These are phyloP conservation scores for Hypoxylon sp. DNA, from an alignment of 2,329 filamentous ascomycete genomes.

Conservation along the genomic window DNA sequence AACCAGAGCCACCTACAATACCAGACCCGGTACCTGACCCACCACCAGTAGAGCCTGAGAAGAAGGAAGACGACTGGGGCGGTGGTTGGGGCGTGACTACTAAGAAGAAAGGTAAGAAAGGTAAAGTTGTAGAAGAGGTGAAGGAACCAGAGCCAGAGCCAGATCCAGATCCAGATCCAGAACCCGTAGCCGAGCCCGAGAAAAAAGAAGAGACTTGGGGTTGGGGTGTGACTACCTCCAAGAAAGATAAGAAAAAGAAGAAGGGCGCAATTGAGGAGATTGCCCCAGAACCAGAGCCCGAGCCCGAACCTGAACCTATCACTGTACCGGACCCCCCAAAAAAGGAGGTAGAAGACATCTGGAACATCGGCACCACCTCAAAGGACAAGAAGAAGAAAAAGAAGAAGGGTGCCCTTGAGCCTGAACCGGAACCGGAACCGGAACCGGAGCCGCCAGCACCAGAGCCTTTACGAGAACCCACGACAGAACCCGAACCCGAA, in stretches of 20 bases:
- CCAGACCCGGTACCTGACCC: slow-evolving; percentile 26
- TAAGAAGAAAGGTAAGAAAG: slow-evolving; percentile 55
- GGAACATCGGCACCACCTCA: slow-evolving; percentile 43
- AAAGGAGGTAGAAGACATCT: slow-evolving; percentile 46
- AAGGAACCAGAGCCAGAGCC: slow-evolving; percentile 22
- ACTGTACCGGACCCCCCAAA: slow-evolving; percentile 24
- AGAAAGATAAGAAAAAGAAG: slow-evolving; percentile 53
- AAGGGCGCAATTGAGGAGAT: slow-evolving; percentile 42
- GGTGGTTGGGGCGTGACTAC: slow-evolving; percentile 26
- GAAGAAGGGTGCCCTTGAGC: slow-evolving; percentile 48
- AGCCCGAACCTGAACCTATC: slow-evolving; percentile 46
- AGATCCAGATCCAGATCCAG: slow-evolving; percentile 52
- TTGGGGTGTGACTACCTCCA: slow-evolving; percentile 33
- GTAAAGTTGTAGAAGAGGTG: slow-evolving; percentile 47
- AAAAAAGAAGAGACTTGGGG: slow-evolving; percentile 27
- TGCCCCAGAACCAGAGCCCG: slow-evolving; percentile 40
- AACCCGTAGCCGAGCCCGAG: slow-evolving; percentile 41
- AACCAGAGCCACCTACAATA: neutral
- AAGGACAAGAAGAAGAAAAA: slow-evolving; percentile 55
- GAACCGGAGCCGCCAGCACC: slow-evolving; percentile 20
- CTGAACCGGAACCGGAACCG: slow-evolving; percentile 39
- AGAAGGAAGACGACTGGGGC: slow-evolving; percentile 40
- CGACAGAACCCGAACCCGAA: slow-evolving; percentile 34
- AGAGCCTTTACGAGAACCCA: slow-evolving; percentile 38
- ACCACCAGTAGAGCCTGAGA: slow-evolving; percentile 35